Evolutionary conservation across 257 asterid genomes (phyloP).

Genomic region (Capsicum baccatum): DNA sequence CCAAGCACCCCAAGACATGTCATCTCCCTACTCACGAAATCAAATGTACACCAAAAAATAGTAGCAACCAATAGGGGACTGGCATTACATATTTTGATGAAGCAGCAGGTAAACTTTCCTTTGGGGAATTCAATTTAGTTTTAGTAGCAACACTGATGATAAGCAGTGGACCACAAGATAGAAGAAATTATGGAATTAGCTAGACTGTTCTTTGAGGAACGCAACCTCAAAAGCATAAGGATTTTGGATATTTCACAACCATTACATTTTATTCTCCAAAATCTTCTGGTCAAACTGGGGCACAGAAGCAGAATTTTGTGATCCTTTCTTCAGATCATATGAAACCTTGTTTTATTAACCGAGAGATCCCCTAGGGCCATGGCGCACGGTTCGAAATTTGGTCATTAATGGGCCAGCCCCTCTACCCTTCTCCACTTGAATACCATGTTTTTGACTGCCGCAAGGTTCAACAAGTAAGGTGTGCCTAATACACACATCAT

Average conservation of each 20-base stretch:
- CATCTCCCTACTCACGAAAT: not conserved
- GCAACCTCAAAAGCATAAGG: not conserved
- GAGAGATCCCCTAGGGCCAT: not conserved
- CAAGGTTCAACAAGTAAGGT: not conserved
- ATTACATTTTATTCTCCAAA: not conserved
- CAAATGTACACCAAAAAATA: not conserved
- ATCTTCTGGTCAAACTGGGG: not conserved
- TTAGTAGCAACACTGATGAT: not conserved
- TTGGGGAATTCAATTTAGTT: not conserved
- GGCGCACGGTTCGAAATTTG: not conserved
- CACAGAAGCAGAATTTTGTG: not conserved
- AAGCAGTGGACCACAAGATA: not conserved
- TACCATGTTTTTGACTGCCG: not conserved
- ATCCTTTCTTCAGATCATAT: not conserved
- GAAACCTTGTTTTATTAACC: not conserved
- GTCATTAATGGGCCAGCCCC: not conserved
- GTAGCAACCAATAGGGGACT: not conserved
- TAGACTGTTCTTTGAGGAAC: not conserved
- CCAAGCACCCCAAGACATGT: not conserved
- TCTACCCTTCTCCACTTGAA: not conserved
- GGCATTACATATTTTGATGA: not conserved
- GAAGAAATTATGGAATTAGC: not conserved
- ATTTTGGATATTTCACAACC: not conserved
- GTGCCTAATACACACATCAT: not conserved
- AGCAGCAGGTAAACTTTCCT: not conserved